These are phyloP conservation scores for Trypanosoma melophagium DNA, from an alignment of 208 protist genomes.

Conservation along the genomic window DNA sequence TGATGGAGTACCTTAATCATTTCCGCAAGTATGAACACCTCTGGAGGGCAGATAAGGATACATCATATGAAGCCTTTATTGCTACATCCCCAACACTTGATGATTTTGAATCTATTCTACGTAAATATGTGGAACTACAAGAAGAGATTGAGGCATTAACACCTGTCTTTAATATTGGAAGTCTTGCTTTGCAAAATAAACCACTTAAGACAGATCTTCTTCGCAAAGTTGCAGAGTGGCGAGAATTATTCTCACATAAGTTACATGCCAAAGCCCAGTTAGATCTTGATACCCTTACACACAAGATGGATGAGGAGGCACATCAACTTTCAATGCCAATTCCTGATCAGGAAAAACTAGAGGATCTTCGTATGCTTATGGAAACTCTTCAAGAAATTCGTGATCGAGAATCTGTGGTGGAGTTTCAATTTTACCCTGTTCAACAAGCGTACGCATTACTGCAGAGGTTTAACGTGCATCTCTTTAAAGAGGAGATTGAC, in stretches of 20 bases:
- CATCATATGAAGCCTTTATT: constrained; percentile 91
- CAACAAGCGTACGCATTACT: constrained; percentile 94
- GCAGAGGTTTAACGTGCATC: constrained; percentile 82
- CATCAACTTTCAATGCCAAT: constrained; percentile 89
- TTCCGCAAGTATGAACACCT: constrained; percentile 94
- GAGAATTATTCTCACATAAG: constrained; percentile 93
- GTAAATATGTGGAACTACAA: constrained; percentile 87
- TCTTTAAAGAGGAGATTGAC: constrained; percentile 97
- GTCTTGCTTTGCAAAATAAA: constrained; percentile 92
- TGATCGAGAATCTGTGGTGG: constrained; percentile 90
- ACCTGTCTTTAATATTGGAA: constrained; percentile 89
- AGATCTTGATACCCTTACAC: constrained; percentile 88
- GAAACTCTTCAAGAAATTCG: constrained; percentile 90
- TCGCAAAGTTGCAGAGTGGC: constrained; percentile 91
- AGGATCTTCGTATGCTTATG: constrained; percentile 94
- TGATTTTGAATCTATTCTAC: constrained; percentile 93
- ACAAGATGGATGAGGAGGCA: constrained; percentile 93
- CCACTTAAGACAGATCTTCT: constrained; percentile 92
- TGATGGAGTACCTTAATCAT: constrained; percentile 89
- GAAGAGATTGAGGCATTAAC: constrained; percentile 86
- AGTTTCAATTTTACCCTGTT: constrained; percentile 93
- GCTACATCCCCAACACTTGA: constrained; percentile 78
- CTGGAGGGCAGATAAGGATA: constrained; percentile 94
- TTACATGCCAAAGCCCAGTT: constrained; percentile 91
- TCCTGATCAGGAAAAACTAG: constrained; percentile 92